Base-by-base conservation (phyloP, 2,329 filamentous ascomycete species). In the Microdochium paspali region DNA sequence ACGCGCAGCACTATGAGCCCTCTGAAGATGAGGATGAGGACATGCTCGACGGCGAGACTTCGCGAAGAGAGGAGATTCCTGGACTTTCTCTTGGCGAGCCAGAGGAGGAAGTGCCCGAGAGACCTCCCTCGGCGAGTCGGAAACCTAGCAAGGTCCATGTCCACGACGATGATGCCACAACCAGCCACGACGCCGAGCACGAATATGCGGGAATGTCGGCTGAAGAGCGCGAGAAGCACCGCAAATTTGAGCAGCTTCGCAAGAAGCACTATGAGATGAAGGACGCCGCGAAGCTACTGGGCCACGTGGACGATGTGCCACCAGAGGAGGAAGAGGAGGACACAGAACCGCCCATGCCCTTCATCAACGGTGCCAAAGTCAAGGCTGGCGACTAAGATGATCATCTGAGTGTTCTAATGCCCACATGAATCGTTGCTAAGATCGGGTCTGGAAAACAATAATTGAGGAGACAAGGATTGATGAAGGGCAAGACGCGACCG, bases 211-310 rank as follows among this genome's bases (percentile, higher is more conserved):
- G 76, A 30, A 65, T 82, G 59, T 79, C 71, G 49, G 68, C 76
- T 39, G 89, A 95, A 65, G 90, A 95, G 63, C 74, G 74, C 52
- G 89, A 93, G 71, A 96, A 97, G 74, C 93, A 98, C 67, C 80
- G 78, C 61, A 82, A 86, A 63, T 98, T 98, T 65, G 90, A 96
- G 70, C 76, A 87, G 69, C 77, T 89, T 73, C 80, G 93, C 61
- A 96, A 93, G 82, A 91, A 84, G 72, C 93, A 98, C 68, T 98
- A 98, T 68, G 93, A 98, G 75, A 98, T 98, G 93, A 89, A 81
- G 70, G 86, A 93, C 61, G 90, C 96, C 49, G 95, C 93, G 59
- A 80, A 84, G 60, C 69, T 97, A 46, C 78, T 98, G 54, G 90
- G 89, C 13, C 84, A 88, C 59, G 6, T 21, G 18, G 35, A 40